A percentile compares a stretch with the other conserved stretches of the same genome.
Evolutionary conservation across 176 grass and related monocot species (phyloP).

Genomic region (Eleusine indica): DNA sequence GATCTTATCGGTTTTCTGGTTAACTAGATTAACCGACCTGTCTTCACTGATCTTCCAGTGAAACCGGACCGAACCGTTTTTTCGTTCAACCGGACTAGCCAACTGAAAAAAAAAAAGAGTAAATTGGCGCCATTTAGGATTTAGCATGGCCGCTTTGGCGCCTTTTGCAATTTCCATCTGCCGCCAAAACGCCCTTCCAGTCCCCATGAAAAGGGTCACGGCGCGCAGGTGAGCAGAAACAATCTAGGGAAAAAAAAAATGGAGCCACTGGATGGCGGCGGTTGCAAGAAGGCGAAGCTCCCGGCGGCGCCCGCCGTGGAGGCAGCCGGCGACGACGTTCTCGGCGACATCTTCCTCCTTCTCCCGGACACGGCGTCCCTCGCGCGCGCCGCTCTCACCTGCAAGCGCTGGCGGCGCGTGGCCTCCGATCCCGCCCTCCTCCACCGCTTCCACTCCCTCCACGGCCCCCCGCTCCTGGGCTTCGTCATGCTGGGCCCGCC

Average conservation of each 20-base stretch:
- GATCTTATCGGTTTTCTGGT: too few species aligned
- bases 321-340: neutral
- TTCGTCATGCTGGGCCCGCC: constrained; percentile 22
- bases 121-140: too few species aligned
- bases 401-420: constrained; percentile 36
- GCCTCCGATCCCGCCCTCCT: constrained; percentile 18
- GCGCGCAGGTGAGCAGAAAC: neutral
- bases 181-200: neutral
- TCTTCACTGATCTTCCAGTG: too few species aligned
- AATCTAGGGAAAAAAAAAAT: neutral
- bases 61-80: too few species aligned
- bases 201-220: neutral
- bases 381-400: neutral
- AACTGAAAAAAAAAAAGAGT: too few species aligned
- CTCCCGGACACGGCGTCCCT: constrained; percentile 37
- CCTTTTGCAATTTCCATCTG: neutral
- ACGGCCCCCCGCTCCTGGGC: neutral
- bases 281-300: neutral
- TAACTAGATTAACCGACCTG: too few species aligned
- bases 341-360: constrained; percentile 11
- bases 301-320: neutral
- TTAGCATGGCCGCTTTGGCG: too few species aligned
- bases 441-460: constrained; percentile 13
- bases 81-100: too few species aligned
- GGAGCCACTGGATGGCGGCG: neutral